These are phyloP conservation scores for Metschnikowia borealis DNA, from an alignment of 805 yeast species.

Conservation along the genomic window DNA sequence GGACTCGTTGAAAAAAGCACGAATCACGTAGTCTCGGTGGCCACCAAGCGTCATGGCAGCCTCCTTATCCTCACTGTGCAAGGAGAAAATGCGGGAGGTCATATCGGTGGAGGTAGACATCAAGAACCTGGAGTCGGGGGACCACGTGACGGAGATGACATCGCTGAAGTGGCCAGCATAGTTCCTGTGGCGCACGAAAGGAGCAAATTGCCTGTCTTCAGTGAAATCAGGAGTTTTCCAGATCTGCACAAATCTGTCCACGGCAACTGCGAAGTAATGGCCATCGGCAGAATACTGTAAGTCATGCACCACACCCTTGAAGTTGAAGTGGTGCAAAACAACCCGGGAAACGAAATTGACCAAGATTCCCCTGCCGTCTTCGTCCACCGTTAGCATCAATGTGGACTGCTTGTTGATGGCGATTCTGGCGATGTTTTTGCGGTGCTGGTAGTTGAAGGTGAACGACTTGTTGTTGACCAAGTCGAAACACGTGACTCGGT, in stretches of 20 bases:
- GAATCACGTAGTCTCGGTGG: constrained; percentile 82
- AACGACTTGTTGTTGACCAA: constrained; percentile 76
- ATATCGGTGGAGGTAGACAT: constrained; percentile 85
- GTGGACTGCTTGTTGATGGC: constrained; percentile 84
- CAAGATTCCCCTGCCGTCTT: constrained; percentile 88
- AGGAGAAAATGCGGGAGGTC: constrained; percentile 80
- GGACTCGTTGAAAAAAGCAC: constrained; percentile 80
- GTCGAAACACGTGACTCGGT: constrained; percentile 86
- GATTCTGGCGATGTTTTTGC: constrained; percentile 73
- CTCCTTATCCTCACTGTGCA: constrained; percentile 57
- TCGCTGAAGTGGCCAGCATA: constrained; percentile 93
- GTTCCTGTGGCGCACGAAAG: constrained; percentile 84
- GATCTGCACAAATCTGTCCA: constrained; percentile 78
- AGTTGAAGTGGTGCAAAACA: constrained; percentile 90
- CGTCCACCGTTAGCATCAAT: constrained; percentile 76
- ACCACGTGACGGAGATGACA: constrained; percentile 78
- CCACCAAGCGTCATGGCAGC: constrained; percentile 89
- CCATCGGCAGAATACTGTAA: constrained; percentile 89
- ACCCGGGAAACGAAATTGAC: constrained; percentile 80
- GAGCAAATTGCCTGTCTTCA: constrained; percentile 92
- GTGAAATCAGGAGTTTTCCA: constrained; percentile 85
- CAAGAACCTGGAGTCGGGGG: constrained; percentile 83
- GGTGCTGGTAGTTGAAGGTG: constrained; percentile 89
- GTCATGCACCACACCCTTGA: constrained; percentile 72
- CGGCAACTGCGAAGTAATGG: constrained; percentile 76